These are phyloP conservation scores for Uronychia setigera DNA, from an alignment of 73 alveolate genomes.

Conservation along the genomic window DNA sequence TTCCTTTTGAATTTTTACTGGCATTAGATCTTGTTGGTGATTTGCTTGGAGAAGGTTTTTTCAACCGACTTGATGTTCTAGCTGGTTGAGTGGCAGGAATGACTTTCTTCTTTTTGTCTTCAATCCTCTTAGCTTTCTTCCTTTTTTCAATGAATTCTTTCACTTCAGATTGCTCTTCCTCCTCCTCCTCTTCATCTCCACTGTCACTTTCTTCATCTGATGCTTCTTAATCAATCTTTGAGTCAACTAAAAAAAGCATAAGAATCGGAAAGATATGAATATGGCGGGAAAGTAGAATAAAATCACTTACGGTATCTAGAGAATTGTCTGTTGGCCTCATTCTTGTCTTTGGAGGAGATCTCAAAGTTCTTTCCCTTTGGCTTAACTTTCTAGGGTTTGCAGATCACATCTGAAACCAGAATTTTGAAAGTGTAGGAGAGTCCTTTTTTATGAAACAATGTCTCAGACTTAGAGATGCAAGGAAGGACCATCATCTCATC, in stretches of 20 bases:
- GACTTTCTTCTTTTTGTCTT: too few species aligned
- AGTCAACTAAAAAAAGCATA: not conserved
- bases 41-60: not conserved
- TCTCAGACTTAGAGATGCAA: not conserved
- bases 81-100: slow-evolving; percentile 13
- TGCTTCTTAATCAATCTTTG: not conserved
- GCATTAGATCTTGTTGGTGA: not conserved
- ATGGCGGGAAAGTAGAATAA: too few species aligned
- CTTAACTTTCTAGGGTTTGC: not conserved
- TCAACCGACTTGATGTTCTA: slow-evolving; percentile 3
- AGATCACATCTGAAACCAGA: not conserved
- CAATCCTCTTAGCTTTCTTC: not conserved
- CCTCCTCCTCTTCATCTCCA: slow-evolving; percentile 15
- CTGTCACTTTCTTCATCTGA: not conserved
- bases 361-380: not conserved
- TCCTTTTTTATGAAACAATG: not conserved
- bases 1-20: not conserved
- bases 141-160: not conserved
- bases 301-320: not conserved
- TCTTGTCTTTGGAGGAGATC: not conserved
- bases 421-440: not conserved
- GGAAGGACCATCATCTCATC: not conserved
- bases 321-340: not conserved
- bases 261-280: too few species aligned
- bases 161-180: not conserved